Evolutionary conservation across 1,284 basidiomycete genomes (phyloP), one percentile per base, ranked within the genome.

Genomic region (Cutaneotrichosporon sp.): DNA sequence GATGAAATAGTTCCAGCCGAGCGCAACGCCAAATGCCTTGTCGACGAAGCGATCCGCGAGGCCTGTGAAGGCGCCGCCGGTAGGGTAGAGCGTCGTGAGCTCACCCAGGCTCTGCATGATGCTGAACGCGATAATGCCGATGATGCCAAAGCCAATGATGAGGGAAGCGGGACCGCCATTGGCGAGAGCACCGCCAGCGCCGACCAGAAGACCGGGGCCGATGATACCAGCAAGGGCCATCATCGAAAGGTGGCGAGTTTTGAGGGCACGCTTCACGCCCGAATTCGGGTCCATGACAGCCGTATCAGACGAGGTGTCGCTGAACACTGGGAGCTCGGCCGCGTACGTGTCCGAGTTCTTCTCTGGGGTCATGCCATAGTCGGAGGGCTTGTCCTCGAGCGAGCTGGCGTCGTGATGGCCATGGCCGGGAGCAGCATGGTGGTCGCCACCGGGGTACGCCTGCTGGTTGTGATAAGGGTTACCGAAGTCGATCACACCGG

Each of bases 1-100:
- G 39, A 66, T 56, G 26, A 64, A 64, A 46, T 64, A 59, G 55
- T 65, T 66, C 61, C 61, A 63, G 8, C 60, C 63, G 9, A 63
- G 36, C 9, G 56, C 54, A 10, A 51, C 48, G 12, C 63, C 59
- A 14, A 64, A 58, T 1, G 51, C 58, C 37, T 58, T 58, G 56
- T 64, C 62, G 14, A 62, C 51, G 17, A 63, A 64, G 13, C 66
- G 58, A 33, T 56, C 59, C 10, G 55, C 59, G 13, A 61, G 62
- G 4, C 52, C 46, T 5, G 60, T 63, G 39, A 65, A 64, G 1
- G 55, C 50, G 4, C 61, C 60, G 9, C 53, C 61, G 23, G 57
- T 57, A 4, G 60, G 57, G 51, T 57, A 58, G 8, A 63, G 55
- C 30, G 61, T 62, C 4, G 58, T 55, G 34, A 62, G 56, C 54